These are phyloP conservation scores for Penicillium turbatum DNA, from an alignment of 495 filamentous ascomycete genomes.

Conservation along the genomic window DNA sequence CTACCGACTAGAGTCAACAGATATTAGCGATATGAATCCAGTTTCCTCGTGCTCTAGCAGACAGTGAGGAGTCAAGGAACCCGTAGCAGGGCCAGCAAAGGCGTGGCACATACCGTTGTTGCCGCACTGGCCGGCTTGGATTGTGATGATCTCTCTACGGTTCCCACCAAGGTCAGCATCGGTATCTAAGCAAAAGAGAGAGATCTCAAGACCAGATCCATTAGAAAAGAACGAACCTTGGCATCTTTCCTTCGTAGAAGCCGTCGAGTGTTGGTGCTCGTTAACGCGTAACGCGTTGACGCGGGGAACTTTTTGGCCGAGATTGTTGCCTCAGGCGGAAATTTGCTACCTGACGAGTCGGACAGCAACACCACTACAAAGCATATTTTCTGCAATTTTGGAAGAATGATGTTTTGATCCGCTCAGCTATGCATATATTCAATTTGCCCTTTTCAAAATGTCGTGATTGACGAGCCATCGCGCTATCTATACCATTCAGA, in stretches of 20 bases:
- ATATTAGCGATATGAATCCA: conserved; percentile 11
- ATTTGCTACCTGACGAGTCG: not conserved
- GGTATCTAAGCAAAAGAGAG: not conserved
- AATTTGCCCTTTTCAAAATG: not conserved
- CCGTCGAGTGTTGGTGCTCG: conserved; percentile 26
- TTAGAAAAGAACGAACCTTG: conserved; percentile 33
- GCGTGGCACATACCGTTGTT: conserved; percentile 75
- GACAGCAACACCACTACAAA: conserved; percentile 13
- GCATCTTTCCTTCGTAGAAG: conserved; percentile 35
- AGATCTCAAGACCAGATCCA: not conserved
- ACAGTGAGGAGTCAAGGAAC: conserved; percentile 7
- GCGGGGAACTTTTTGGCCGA: conserved; percentile 32
- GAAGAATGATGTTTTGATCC: not conserved
- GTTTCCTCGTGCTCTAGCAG: not conserved
- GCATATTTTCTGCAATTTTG: not conserved
- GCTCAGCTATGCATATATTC: not conserved
- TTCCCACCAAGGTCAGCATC: conserved; percentile 1
- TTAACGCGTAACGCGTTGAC: conserved; percentile 41
- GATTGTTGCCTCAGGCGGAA: conserved; percentile 31
- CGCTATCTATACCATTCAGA: conserved; percentile 19
- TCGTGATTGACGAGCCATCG: not conserved
- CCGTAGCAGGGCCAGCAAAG: conserved; percentile 8
- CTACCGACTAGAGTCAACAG: conserved; percentile 60
- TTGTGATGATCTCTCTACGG: conserved; percentile 93
- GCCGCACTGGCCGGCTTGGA: conserved; percentile 98